These are phyloP conservation scores for Teratosphaeria nubilosa DNA, from an alignment of 2,329 filamentous ascomycete species.

Conservation along the genomic window DNA sequence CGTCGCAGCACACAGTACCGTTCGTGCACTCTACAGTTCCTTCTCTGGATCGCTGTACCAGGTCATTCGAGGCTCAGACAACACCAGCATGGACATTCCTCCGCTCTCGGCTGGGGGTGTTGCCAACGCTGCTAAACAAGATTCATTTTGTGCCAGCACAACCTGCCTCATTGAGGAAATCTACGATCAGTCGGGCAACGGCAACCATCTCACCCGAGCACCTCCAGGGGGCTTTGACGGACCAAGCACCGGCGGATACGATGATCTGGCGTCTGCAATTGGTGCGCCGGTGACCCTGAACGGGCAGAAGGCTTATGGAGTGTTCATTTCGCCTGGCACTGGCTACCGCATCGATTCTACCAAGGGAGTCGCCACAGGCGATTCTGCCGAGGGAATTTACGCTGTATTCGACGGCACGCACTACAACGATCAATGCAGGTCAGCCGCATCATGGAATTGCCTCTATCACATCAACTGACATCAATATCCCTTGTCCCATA, in stretches of 20 bases:
- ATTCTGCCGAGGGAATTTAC: constrained; percentile 50
- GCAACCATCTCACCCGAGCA: constrained; percentile 53
- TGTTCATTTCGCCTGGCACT: constrained; percentile 40
- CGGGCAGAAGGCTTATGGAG: constrained; percentile 52
- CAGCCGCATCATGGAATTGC: constrained; percentile 23
- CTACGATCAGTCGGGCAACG: constrained; percentile 54
- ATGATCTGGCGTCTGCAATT: constrained; percentile 49
- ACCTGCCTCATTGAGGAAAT: constrained; percentile 52
- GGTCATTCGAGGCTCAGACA: constrained; percentile 46
- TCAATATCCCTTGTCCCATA: not conserved
- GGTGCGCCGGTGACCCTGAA: constrained; percentile 50
- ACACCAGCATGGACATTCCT: constrained; percentile 36
- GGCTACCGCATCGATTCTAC: constrained; percentile 52
- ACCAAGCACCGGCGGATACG: constrained; percentile 46
- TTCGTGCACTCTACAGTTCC: constrained; percentile 47
- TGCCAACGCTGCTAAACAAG: constrained; percentile 49
- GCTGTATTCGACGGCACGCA: constrained; percentile 50
- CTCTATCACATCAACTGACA: constrained; percentile 6
- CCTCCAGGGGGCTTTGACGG: constrained; percentile 45
- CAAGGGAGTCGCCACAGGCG: constrained; percentile 43
- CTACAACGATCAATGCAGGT: constrained; percentile 43
- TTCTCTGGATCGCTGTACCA: constrained; percentile 49
- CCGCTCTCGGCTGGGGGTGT: constrained; percentile 50
- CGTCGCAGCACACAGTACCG: constrained; percentile 53
- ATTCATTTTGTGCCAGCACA: constrained; percentile 49